Conservation (phyloP, 371 early-diverging fungal genomes). For the Encephalitozoon romaleae region DNA sequence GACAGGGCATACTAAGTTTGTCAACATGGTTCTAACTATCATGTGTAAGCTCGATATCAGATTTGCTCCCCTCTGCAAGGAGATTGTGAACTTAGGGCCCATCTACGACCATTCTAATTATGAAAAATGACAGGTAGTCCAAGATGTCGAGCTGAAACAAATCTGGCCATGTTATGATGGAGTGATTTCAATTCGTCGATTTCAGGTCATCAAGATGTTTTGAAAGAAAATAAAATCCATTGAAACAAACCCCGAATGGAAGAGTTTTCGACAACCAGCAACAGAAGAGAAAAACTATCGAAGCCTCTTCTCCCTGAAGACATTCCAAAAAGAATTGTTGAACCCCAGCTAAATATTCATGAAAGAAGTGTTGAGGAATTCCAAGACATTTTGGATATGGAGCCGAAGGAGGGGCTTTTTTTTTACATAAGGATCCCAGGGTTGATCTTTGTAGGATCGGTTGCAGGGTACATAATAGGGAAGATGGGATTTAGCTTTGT, state of each 20-base stretch:
- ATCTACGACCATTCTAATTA: not conserved
- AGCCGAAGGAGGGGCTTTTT: slow-evolving; percentile 43
- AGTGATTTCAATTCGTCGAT: not conserved
- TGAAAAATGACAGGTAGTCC: not conserved
- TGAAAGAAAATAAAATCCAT: not conserved
- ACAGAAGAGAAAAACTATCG: slow-evolving; percentile 12
- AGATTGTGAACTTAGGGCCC: not conserved
- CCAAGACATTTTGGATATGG: slow-evolving; percentile 53
- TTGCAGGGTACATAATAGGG: slow-evolving; percentile 57
- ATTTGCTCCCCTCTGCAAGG: not conserved
- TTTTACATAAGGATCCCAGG: slow-evolving; percentile 53
- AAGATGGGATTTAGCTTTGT: slow-evolving; percentile 40
- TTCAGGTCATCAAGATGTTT: not conserved
- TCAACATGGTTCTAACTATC: slow-evolving; percentile 20
- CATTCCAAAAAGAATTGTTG: not conserved
- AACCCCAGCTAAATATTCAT: not conserved
- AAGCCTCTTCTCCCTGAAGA: slow-evolving; percentile 23
- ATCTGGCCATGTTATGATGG: not conserved
- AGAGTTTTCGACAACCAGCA: not conserved
- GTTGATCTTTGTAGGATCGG: slow-evolving; percentile 49
- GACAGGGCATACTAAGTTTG: slow-evolving; percentile 57
- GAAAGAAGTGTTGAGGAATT: slow-evolving; percentile 28
- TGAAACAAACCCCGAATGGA: not conserved
- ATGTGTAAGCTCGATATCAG: slow-evolving; percentile 13
- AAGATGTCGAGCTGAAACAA: not conserved